Evolutionary conservation across 768 basidiomycete species (phyloP).

Genomic region (Lactarius tabidus): DNA sequence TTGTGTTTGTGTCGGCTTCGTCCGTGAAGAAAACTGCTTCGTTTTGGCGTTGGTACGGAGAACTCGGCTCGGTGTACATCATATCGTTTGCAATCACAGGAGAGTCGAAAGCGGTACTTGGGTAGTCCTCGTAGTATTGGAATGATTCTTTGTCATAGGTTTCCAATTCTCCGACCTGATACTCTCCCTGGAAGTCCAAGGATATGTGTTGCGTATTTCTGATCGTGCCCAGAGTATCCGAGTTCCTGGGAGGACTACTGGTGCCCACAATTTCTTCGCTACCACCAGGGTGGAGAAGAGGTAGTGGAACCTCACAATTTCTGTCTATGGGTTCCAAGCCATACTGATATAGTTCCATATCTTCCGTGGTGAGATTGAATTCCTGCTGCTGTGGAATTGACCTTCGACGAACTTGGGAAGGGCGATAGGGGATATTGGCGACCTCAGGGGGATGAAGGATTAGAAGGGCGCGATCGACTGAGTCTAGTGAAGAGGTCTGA

Average conservation of each 20-base stretch:
- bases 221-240: background rate
- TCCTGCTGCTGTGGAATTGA: background rate
- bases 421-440: background rate
- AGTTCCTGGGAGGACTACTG: background rate
- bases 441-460: background rate
- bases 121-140: background rate
- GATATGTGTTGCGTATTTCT: background rate
- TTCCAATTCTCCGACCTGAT: background rate
- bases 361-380: background rate
- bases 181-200: background rate
- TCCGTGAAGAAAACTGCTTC: background rate
- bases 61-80: background rate
- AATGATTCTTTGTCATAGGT: background rate
- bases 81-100: conserved; percentile 1
- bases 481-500: conserved; percentile 15
- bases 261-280: background rate
- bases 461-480: conserved; percentile 9
- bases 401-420: conserved; percentile 11
- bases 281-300: background rate
- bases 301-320: background rate
- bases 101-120: background rate
- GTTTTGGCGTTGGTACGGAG: conserved; percentile 3
- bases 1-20: background rate
- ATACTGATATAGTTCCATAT: conserved; percentile 4
- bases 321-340: conserved; percentile 5